Evolutionary conservation across 352 stramenopile species (phyloP).

Genomic region (Pythium oligandrum): DNA sequence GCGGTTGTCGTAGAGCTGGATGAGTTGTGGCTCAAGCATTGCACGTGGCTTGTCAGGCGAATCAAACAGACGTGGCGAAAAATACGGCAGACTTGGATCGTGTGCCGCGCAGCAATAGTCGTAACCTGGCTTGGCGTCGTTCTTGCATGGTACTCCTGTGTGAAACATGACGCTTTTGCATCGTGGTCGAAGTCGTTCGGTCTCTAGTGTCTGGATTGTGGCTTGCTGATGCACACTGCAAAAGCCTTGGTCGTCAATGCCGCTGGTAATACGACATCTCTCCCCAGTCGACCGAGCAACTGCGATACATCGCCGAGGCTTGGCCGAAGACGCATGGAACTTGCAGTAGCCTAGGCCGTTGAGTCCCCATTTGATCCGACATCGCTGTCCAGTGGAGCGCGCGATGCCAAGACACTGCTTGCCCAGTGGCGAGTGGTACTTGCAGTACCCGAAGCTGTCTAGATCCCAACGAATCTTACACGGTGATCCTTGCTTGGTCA

Average conservation of each 20-base stretch:
- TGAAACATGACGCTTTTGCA: constrained; percentile 17
- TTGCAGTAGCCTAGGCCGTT: constrained; percentile 24
- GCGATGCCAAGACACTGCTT: constrained; percentile 21
- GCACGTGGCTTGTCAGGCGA: constrained; percentile 18
- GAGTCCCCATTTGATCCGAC: constrained; percentile 25
- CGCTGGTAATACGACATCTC: constrained; percentile 18
- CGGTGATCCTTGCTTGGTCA: constrained; percentile 17
- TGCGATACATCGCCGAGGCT: constrained; percentile 7
- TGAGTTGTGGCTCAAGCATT: constrained; percentile 18
- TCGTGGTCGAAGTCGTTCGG: constrained; percentile 1
- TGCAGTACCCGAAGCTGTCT: constrained; percentile 22
- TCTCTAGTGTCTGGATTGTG: background rate
- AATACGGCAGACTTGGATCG: constrained; percentile 20
- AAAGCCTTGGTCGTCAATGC: constrained; percentile 24
- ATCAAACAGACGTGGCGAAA: constrained; percentile 31
- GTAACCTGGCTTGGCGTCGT: constrained; percentile 26
- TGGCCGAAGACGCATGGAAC: constrained; percentile 15
- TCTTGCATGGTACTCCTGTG: constrained; percentile 8
- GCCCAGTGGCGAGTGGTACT: constrained; percentile 23
- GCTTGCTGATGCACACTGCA: constrained; percentile 18
- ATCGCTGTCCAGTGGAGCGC: constrained; percentile 21
- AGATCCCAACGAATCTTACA: constrained; percentile 24
- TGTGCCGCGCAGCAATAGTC: constrained; percentile 35
- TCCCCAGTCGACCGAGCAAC: constrained; percentile 6
- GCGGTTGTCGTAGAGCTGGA: constrained; percentile 18